Evolutionary conservation across 2,329 filamentous ascomycete species (phyloP).

Genomic region (Stromatinia cepivora): DNA sequence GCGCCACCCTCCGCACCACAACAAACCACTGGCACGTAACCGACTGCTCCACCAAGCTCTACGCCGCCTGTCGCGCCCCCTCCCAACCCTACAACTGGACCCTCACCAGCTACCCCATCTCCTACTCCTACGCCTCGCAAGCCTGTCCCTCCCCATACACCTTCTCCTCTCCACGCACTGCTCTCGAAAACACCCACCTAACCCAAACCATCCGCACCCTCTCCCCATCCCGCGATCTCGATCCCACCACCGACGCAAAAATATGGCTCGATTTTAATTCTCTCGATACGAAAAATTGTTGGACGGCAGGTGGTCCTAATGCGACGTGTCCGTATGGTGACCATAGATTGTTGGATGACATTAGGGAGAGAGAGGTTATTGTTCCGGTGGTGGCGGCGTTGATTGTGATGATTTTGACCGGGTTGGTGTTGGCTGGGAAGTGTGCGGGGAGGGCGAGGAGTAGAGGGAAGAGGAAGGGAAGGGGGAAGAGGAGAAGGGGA

Average conservation of each 20-base stretch:
- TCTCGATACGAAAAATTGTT: conserved; percentile 56
- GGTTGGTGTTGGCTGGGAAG: conserved; percentile 62
- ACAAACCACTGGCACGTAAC: conserved; percentile 55
- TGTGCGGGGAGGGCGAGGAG: conserved; percentile 61
- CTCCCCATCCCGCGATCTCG: conserved; percentile 10
- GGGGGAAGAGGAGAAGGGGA: conserved; percentile 47
- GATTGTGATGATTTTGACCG: conserved; percentile 61
- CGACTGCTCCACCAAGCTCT: conserved; percentile 53
- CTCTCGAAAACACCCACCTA: conserved; percentile 63
- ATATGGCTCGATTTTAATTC: conserved; percentile 64
- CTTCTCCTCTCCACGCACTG: conserved; percentile 60
- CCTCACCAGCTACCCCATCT: conserved; percentile 46
- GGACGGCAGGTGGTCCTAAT: conserved; percentile 57
- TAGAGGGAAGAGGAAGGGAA: conserved; percentile 50
- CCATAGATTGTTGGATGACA: conserved; percentile 40
- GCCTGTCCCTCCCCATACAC: conserved; percentile 51
- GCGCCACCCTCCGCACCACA: conserved; percentile 52
- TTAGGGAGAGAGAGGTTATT: conserved; percentile 49
- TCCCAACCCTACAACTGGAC: conserved; percentile 58
- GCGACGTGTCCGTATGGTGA: conserved; percentile 58
- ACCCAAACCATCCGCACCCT: conserved; percentile 31
- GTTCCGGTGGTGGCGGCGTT: conserved; percentile 60
- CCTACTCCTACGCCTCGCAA: conserved; percentile 48
- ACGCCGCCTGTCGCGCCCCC: conserved; percentile 56
- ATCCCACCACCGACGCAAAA: conserved; percentile 38